A percentile compares a stretch with the other conserved stretches of the same genome.
These are phyloP conservation scores for Omphalotus olearius DNA, from an alignment of 1,284 basidiomycete species.

Conservation along the genomic window DNA sequence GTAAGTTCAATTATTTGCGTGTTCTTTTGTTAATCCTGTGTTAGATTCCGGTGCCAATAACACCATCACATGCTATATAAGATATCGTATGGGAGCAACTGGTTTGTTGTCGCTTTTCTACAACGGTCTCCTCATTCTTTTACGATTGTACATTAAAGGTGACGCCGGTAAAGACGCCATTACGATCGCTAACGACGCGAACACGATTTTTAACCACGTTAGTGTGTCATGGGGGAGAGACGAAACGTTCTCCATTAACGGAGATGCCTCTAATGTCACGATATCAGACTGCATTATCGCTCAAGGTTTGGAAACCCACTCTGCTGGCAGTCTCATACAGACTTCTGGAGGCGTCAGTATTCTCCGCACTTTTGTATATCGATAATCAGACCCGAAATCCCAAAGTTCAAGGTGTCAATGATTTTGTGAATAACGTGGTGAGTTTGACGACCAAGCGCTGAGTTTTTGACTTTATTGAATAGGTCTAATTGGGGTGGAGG, in stretches of 20 bases:
- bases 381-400: slow-evolving; percentile 36
- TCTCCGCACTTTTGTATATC: slow-evolving; percentile 31
- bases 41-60: slow-evolving; percentile 29
- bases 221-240: slow-evolving; percentile 35
- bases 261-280: slow-evolving; percentile 32
- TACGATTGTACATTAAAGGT: slow-evolving; percentile 17
- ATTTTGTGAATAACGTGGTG: slow-evolving; percentile 34
- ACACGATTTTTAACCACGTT: slow-evolving; percentile 37
- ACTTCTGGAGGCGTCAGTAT: slow-evolving; percentile 34
- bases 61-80: slow-evolving; percentile 33
- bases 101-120: slow-evolving; percentile 19
- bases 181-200: slow-evolving; percentile 31
- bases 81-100: slow-evolving; percentile 30
- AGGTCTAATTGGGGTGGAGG: slow-evolving; percentile 33
- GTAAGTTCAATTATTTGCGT: slow-evolving; percentile 6
- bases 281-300: slow-evolving; percentile 34
- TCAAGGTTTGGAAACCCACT: slow-evolving; percentile 33
- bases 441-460: slow-evolving; percentile 4
- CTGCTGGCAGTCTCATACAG: slow-evolving; percentile 33
- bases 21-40: slow-evolving; percentile 16
- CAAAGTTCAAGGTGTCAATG: slow-evolving; percentile 35
- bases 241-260: slow-evolving; percentile 34
- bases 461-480: not conserved
- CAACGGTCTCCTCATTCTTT: not conserved
- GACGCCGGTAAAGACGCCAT: slow-evolving; percentile 32